These are phyloP conservation scores for Aspergillus awamori DNA, from an alignment of 2,329 filamentous ascomycete species.

Conservation along the genomic window DNA sequence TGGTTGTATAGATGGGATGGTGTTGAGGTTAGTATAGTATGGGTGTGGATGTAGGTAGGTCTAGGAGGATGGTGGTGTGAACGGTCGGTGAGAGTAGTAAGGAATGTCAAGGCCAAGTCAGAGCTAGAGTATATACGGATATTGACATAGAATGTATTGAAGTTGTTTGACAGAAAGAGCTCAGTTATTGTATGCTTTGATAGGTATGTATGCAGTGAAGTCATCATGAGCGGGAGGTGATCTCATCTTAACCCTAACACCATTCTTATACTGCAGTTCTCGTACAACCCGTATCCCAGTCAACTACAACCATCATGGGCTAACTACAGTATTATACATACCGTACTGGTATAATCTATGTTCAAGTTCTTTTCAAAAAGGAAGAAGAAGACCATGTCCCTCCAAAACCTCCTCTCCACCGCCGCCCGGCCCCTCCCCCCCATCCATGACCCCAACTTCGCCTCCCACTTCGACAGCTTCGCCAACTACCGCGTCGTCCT, in stretches of 20 bases:
- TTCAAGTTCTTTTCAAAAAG: too few relatives aligned
- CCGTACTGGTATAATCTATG: too few relatives aligned
- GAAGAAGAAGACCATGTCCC: neutral
- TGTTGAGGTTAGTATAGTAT: neutral
- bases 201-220: conserved; percentile 24
- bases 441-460: conserved; percentile 42
- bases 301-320: neutral
- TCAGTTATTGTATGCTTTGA: too few relatives aligned
- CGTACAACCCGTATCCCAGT: neutral
- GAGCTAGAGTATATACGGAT: too few relatives aligned
- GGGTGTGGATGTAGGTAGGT: neutral
- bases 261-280: neutral
- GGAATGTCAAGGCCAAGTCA: too few relatives aligned
- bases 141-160: too few relatives aligned
- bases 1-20: neutral
- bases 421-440: conserved; percentile 42
- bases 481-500: conserved; percentile 46
- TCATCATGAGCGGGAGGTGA: conserved; percentile 32
- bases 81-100: too few relatives aligned
- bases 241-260: conserved; percentile 20
- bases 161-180: too few relatives aligned
- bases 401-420: conserved; percentile 39
- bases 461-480: conserved; percentile 46
- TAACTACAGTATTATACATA: neutral
- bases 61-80: neutral